Evolutionary conservation across 2,329 filamentous ascomycete genomes (phyloP).

Genomic region (Colletotrichum sp.): DNA sequence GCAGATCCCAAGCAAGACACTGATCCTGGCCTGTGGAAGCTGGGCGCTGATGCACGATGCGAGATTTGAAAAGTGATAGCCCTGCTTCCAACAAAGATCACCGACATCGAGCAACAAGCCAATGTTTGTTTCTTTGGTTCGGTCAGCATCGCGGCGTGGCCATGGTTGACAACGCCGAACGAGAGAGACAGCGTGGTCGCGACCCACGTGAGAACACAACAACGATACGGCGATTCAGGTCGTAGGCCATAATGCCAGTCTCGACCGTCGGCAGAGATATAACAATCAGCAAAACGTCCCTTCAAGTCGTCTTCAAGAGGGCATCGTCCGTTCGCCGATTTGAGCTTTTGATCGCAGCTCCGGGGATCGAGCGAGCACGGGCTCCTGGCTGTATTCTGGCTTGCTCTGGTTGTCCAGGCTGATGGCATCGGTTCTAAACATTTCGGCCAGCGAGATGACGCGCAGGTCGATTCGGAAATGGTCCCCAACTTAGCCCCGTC

Average conservation of each 20-base stretch:
- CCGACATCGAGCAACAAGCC: background rate
- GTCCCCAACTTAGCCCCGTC: background rate
- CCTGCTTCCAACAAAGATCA: background rate
- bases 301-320: background rate
- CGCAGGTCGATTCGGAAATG: background rate
- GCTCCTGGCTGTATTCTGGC: background rate
- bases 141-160: background rate
- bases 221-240: background rate
- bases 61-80: background rate
- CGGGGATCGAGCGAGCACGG: constrained; percentile 8
- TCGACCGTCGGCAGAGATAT: background rate
- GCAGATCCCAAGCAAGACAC: background rate
- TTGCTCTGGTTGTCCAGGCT: background rate
- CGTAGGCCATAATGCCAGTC: background rate
- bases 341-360: constrained; percentile 1
- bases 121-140: background rate
- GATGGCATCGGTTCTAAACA: background rate
- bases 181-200: background rate
- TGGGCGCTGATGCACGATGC: background rate
- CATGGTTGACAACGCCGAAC: background rate
- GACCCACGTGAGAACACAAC: background rate
- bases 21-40: background rate
- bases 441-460: background rate
- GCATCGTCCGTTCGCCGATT: constrained; percentile 12
- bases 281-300: background rate